Percentiles rank a stretch among this genome's conserved stretches.
phyloP scores from a whole-genome alignment of 495 filamentous ascomycete species.

The Massariosphaeria phaeospora region DNA sequence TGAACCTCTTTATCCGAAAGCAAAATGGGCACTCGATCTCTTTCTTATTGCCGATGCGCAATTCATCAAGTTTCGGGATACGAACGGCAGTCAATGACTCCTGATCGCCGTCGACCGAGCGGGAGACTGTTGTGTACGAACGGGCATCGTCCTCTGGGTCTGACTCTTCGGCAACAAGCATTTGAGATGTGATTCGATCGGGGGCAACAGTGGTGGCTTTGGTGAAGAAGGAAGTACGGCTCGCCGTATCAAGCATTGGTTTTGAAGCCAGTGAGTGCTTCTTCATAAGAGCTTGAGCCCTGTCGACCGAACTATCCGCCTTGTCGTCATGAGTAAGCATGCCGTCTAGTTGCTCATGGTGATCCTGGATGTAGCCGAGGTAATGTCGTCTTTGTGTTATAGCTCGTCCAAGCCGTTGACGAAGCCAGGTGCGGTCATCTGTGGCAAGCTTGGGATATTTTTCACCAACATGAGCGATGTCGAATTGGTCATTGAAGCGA shows the following conservation, averaged over 20 bases:
- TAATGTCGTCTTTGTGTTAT: constrained; percentile 39
- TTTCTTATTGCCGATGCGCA: neutral
- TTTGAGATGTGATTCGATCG: constrained; percentile 1
- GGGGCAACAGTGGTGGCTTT: constrained; percentile 14
- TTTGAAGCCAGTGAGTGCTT: neutral
- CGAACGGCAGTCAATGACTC: neutral
- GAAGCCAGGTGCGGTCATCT: constrained; percentile 10
- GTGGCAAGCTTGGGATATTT: constrained; percentile 26
- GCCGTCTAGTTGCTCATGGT: constrained; percentile 17
- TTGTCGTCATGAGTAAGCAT: neutral
- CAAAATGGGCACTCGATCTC: constrained; percentile 40
- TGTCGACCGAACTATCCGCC: neutral
- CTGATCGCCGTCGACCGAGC: constrained; percentile 8
- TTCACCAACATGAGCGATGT: constrained; percentile 31
- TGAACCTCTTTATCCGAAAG: constrained; percentile 32
- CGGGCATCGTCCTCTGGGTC: constrained; percentile 11
- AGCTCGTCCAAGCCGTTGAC: constrained; percentile 32
- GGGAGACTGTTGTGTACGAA: constrained; percentile 16
- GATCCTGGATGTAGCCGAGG: constrained; percentile 38
- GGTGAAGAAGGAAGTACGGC: constrained; percentile 15
- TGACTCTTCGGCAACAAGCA: constrained; percentile 4
- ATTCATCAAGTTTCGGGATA: constrained; percentile 14
- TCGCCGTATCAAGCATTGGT: neutral
- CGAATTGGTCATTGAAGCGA: constrained; percentile 27
- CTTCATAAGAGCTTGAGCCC: neutral